A percentile compares a stretch with the other conserved stretches of the same genome.
phyloP scores from a whole-genome alignment of 139 green algal species.

The Micractinium conductrix region DNA sequence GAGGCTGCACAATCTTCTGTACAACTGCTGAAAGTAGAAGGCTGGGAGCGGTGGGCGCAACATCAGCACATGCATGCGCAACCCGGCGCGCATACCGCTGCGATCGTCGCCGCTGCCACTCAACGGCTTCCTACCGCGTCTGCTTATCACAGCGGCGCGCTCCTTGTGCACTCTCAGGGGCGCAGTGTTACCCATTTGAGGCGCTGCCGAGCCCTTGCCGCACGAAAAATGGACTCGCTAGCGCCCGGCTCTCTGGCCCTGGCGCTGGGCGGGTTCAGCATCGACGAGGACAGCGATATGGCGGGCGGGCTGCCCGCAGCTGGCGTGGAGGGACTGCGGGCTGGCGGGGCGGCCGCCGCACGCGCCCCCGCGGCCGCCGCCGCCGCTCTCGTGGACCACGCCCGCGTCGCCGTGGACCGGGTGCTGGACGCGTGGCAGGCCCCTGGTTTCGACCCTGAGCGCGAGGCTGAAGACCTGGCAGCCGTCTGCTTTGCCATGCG shows the following conservation, averaged over 20 bases:
- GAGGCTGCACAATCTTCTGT: no score
- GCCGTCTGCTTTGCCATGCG: conserved; percentile 25
- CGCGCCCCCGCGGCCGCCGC: neutral
- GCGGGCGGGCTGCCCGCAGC: neutral
- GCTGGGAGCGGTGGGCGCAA: no score
- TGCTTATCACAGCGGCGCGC: no score
- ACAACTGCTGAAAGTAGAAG: no score
- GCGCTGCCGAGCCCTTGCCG: no score
- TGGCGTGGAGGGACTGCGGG: no score
- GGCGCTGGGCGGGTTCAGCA: conserved; percentile 1
- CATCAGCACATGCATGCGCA: no score
- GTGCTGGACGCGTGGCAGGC: neutral
- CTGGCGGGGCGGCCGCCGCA: neutral
- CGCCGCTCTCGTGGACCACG: neutral
- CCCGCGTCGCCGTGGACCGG: neutral
- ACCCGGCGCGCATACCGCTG: no score
- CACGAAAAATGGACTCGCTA: neutral
- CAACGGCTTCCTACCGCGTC: no score
- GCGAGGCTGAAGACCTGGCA: neutral
- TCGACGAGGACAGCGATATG: neutral
- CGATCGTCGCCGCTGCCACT: no score
- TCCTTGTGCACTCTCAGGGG: no score
- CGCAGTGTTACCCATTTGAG: no score
- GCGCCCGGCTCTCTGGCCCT: neutral
- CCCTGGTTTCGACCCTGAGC: neutral